Base-by-base conservation (phyloP, 768 basidiomycete genomes). In the Lyophyllum shimeji region DNA sequence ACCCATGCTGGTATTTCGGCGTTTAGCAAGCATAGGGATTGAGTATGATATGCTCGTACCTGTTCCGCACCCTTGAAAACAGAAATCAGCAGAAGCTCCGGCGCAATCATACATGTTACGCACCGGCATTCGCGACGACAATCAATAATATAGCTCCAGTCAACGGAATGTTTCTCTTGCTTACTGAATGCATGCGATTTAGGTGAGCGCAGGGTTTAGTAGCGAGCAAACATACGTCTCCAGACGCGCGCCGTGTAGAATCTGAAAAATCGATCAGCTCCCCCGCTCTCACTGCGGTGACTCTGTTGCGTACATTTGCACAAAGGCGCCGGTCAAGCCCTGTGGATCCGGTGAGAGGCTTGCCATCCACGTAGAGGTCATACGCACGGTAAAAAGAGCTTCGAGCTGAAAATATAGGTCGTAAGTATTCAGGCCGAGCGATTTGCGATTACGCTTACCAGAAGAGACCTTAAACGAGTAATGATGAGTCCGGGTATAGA, bases 1-100 rank as follows among this genome's bases (percentile, higher is more conserved):
- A 77, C 73, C 75, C 76, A 79, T 39, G 69, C 78, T 79, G 29
- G 33, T 23, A 18, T 20, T 1, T 9, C 15, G 29, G 25, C 24
- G 4, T 45, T 45, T 33, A 55, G 46, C 12, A 15, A 27, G 21
- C 13, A 5, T 33, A 9, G 15, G 5, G 9, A 31, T 27, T n/a
- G 15, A 20, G 24, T 15, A 2, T 9, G 15, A 21, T 29, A 23
- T 34, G 5, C 3, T 7, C 18, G 20, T 45, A 55, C 54, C 54
- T 31, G 48, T 55, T 1, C 40, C 39, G 37, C 47, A 50, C 34
- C 40, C 54, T 55, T 17, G 8, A 15, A 43, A 18, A 21, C 23
- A 4, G 43, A 2, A 24, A 42, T 29, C 34, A 13, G 34, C 29
- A 13, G 12, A 37, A n/a, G 25, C 23, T 25, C 12, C 15, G 12